Base-by-base conservation (phyloP, 441 rosid species). In the Pelargonium exstipulatum region DNA sequence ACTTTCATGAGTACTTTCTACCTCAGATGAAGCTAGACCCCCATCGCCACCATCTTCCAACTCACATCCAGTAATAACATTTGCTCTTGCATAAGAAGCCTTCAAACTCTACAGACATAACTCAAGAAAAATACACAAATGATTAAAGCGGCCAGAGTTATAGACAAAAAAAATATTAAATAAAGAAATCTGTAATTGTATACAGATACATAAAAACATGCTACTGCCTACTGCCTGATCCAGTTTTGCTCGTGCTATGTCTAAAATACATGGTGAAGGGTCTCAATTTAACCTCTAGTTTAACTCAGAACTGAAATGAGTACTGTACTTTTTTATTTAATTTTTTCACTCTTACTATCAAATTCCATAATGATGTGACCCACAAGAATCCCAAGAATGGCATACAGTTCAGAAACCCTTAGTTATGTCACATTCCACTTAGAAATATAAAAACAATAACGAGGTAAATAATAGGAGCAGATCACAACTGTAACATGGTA, bases 41-140 rank as follows among this genome's bases (percentile, higher is more conserved):
- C 73, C 83, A 66, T 48, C 76, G 71, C 73, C 88, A 77, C 68
- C 74, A 40, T 66, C 88, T 64, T 62, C 79, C 71, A 79, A 60
- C 69, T 75, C 76, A 40, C 20, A 68, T 58, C 85, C 86, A 62
- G 73, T 80, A 71, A 89, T 77, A 60, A 81, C 75, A 78, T 92
- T 92, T 77, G 74, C 82, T 82, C 87, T 81, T 57, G 81, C 73
- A 69, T 35, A 66, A 5, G 73, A 75, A 40, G 68, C 81, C 32
- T 81, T 40, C 88, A 85, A 80, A 67, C 77, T 55, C 97, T 95
- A 81, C 78, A 76, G 72, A 69, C 68, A 78, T 64, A 67, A 73
- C 75, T 67, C 40, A 60, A 45, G 42, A 46, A 37, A 20, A 63
- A 9, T n/a, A 22, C 29, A 16, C 24, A 68, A 26, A 68, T 1